Evolutionary conservation across 1,284 basidiomycete species (phyloP).

Genomic region (Cutaneotrichosporon sp.): DNA sequence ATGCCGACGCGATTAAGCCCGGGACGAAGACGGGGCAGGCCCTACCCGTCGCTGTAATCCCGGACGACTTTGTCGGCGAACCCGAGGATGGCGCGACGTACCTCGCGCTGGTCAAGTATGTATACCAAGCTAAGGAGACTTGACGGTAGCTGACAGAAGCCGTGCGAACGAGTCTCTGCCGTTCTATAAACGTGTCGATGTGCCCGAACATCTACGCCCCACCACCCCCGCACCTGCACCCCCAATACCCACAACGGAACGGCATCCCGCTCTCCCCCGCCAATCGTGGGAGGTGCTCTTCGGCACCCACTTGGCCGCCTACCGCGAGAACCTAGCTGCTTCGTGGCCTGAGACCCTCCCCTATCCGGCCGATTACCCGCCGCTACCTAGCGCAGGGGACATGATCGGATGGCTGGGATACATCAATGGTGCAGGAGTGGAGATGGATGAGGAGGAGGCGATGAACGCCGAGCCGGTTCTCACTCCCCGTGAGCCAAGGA

Average conservation of each 20-base stretch:
- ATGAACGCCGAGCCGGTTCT: slow-evolving; percentile 2
- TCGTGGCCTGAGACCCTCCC: slow-evolving; percentile 20
- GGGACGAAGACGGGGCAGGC: slow-evolving; percentile 22
- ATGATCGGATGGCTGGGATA: slow-evolving; percentile 18
- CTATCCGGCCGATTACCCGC: slow-evolving; percentile 26
- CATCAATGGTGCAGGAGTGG: slow-evolving; percentile 20
- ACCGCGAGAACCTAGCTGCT: slow-evolving; percentile 16
- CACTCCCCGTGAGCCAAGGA: slow-evolving; percentile 35
- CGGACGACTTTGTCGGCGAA: slow-evolving; percentile 38
- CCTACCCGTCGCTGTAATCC: slow-evolving; percentile 39
- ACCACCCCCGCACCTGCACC: slow-evolving; percentile 5
- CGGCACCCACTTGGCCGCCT: slow-evolving; percentile 35
- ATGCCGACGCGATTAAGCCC: slow-evolving; percentile 11
- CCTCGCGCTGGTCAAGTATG: slow-evolving; percentile 42
- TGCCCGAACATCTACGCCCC: slow-evolving; percentile 2
- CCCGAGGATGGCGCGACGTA: slow-evolving; percentile 41
- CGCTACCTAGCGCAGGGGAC: slow-evolving; percentile 21
- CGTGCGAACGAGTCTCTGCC: slow-evolving; percentile 32
- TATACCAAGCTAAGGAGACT: neutral
- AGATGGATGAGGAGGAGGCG: slow-evolving; percentile 17
- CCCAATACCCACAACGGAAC: neutral
- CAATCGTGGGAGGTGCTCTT: slow-evolving; percentile 39
- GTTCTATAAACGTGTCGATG: slow-evolving; percentile 32
- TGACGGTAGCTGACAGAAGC: slow-evolving; percentile 15
- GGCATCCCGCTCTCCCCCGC: slow-evolving; percentile 33